Evolutionary conservation across 2,329 filamentous ascomycete genomes (phyloP).

Genomic region (Xylaria sp.): DNA sequence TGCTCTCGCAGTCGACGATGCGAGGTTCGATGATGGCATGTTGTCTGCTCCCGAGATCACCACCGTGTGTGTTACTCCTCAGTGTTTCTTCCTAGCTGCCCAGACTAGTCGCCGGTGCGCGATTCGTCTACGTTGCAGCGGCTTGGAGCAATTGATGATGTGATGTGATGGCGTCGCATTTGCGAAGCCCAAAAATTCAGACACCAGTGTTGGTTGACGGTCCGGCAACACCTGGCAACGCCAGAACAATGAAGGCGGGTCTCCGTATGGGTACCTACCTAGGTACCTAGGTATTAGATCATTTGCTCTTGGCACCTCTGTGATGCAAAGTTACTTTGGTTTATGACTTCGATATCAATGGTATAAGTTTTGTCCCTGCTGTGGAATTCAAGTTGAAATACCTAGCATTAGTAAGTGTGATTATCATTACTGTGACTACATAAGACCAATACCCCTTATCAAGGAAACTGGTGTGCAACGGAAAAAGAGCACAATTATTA

Average conservation of each 20-base stretch:
- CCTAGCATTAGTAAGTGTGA: neutral
- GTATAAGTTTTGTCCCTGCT: neutral
- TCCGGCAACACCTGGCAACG: neutral
- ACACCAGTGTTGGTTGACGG: neutral
- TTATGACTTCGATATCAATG: no score
- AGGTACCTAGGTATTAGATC: no score
- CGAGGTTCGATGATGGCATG: constrained; percentile 21
- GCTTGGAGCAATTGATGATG: neutral
- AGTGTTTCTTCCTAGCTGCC: neutral
- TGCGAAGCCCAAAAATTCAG: neutral
- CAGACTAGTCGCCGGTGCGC: neutral
- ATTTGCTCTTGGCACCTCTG: neutral
- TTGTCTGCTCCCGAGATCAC: neutral
- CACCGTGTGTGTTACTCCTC: neutral
- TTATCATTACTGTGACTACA: neutral
- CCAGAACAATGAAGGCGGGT: neutral
- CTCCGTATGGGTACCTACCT: neutral
- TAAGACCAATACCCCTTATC: neutral
- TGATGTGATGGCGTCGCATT: neutral
- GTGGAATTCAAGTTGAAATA: neutral
- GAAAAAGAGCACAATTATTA: neutral
- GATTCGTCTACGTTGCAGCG: neutral
- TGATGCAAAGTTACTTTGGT: no score
- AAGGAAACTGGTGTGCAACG: neutral
- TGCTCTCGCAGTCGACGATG: constrained; percentile 18